A percentile compares a stretch with the other conserved stretches of the same genome.
Conservation (phyloP, 495 filamentous ascomycete species). For the Xylaria bambusicola region DNA sequence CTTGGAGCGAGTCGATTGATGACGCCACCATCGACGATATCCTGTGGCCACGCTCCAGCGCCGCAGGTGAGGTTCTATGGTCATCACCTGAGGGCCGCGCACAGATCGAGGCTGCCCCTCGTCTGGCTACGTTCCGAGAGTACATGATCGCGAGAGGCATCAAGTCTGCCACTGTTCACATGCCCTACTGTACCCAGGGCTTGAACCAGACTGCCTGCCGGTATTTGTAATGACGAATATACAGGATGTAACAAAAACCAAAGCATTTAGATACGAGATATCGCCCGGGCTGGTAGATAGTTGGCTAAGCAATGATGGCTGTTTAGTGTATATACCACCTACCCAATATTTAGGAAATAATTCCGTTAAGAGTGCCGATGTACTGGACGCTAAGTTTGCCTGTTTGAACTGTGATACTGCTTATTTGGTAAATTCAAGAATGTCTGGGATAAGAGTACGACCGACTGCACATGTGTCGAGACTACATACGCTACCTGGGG, state of each 20-base stretch:
- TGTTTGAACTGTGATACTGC: too few relatives aligned
- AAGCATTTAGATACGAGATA: not conserved
- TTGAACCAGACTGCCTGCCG: slow-evolving; percentile 37
- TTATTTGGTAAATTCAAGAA: too few relatives aligned
- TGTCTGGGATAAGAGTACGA: too few relatives aligned
- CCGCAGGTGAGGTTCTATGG: slow-evolving; percentile 77
- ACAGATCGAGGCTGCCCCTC: slow-evolving; percentile 62
- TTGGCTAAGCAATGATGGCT: too few relatives aligned
- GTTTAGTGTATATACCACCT: slow-evolving; percentile 1
- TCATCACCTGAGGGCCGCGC: slow-evolving; percentile 63
- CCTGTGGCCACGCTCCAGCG: slow-evolving; percentile 74
- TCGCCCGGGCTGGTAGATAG: too few relatives aligned
- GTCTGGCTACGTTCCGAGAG: slow-evolving; percentile 72
- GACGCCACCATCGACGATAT: slow-evolving; percentile 65
- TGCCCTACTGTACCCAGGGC: slow-evolving; percentile 55
- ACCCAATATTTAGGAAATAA: not conserved
- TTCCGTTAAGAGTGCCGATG: not conserved
- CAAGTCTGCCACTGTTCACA: slow-evolving; percentile 56
- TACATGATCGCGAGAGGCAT: slow-evolving; percentile 67
- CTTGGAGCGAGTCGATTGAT: slow-evolving; percentile 81
- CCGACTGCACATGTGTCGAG: too few relatives aligned
- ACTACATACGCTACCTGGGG: too few relatives aligned
- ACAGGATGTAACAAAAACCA: too few relatives aligned
- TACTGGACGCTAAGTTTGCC: too few relatives aligned
- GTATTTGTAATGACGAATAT: not conserved